Base-by-base conservation (phyloP, 2,329 filamentous ascomycete genomes). In the Pyrenochaeta sp. region DNA sequence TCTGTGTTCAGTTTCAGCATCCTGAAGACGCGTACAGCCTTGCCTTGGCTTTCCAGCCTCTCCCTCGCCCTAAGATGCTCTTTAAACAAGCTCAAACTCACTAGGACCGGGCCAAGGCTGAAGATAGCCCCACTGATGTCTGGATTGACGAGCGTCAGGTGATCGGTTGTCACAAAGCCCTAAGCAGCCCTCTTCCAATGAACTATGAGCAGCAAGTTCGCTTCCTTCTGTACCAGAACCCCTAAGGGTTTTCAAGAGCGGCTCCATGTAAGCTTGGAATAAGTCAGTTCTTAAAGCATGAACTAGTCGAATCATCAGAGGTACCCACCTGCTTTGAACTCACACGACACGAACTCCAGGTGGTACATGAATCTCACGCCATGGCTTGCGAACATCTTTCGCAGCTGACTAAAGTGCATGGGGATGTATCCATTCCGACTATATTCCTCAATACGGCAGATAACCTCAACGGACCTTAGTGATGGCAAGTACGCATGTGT, bases 361-460 rank as follows among this genome's bases (percentile, higher is more conserved):
- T 14, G 15, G 17, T 15, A 36, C 9, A 32, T 30, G 40, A 44
- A 37, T 2, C 44, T 21, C 11, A 49, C 27, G 10, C 30, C n/a
- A 5, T 42, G 36, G n/a, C 37, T 42, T 4, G 36, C 29, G n/a
- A 36, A 44, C 29, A 50, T 12, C 40, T 27, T 27, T 9, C 23
- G 4, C 23, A 27, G 18, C 15, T 49, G 45, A 35, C 36, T 40
- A 31, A 49, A 49, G 45, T 49, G 45, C 33, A 49, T n/a, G 1
- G 36, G 45, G 4, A 49, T 21, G 12, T 30, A 40, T 4, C 45
- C 45, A 20, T 42, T 29, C 14, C 14, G 3, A 21, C 14, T 2
- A 12, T 30, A 33, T 7, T 17, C 5, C 9, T 27, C 23, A 9
- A 27, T 27, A 27, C 23, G 23, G 23, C 23, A 27, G 9, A 9